Evolutionary conservation across 2,329 filamentous ascomycete genomes (phyloP), one percentile per base, ranked within the genome.

Genomic region (Beauveria brongniartii): DNA sequence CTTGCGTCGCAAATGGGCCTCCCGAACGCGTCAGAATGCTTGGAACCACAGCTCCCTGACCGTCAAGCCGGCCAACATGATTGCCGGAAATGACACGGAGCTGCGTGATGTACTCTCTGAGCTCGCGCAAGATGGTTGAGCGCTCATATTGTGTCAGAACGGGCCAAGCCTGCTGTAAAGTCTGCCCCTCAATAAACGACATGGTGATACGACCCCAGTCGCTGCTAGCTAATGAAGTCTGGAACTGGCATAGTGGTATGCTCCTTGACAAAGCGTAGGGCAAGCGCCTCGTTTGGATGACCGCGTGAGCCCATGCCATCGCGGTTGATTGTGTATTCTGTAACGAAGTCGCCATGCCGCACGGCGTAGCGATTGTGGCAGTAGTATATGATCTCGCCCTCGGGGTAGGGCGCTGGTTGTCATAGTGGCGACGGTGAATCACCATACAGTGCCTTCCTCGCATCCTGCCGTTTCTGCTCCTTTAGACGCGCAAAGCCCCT

Each of bases 171-270:
- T 68, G 50, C 43, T 65, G 37, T 30, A 69, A 60, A 20, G 67
- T 67, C n/a, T 69, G 64, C 1, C 69, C 69, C 18, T 67, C 62
- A 1, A 71, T 46, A 18, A 66, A 66, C 48, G 67, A 61, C 69
- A 68, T 65, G 3, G 66, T 68, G 9, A 71, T 62, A 41, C 68
- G 68, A 55, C 69, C 67, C 65, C 62, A 70, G 1, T 66, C 66
- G 22, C 66, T 68, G 44, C 65, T 65, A 6, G 44, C 65, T 65
- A 6, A 69, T 59, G n/a, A 71, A 64, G 8, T 66, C 53, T 0
- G 69, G 69, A 0, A 70, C 68, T 0, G 69, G 67, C 0, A 71
- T 70, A 0, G 65, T 65, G 0, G 68, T 71, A 3, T 69, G 7
- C n/a, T 30, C 63, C 5, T 64, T 63, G 24, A 68, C 53, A 40